Percentiles rank a stretch among this genome's conserved stretches.
phyloP scores from a whole-genome alignment of 1,284 basidiomycete species.

The Ceratobasidium sp. region DNA sequence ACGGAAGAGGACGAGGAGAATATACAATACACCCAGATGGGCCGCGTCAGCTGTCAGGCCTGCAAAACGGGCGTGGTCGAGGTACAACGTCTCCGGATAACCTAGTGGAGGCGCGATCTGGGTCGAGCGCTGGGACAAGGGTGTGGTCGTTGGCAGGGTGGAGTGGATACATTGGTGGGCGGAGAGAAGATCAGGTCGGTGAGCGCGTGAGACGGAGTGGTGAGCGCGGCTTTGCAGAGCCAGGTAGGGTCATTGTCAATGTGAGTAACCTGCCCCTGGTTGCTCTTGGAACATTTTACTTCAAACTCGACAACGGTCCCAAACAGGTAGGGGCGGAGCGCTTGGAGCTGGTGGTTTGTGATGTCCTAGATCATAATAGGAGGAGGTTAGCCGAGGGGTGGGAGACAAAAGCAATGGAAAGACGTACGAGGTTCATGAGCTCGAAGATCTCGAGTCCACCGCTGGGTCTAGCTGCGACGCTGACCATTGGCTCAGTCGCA shows the following conservation, averaged over 20 bases:
- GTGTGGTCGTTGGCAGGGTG: slow-evolving; percentile 55
- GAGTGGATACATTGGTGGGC: slow-evolving; percentile 55
- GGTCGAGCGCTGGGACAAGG: slow-evolving; percentile 54
- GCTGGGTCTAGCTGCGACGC: slow-evolving; percentile 65
- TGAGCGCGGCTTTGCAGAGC: slow-evolving; percentile 63
- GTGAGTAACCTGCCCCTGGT: too few species aligned
- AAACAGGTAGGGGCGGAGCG: slow-evolving; percentile 86
- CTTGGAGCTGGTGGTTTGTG: slow-evolving; percentile 93
- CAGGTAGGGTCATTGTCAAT: slow-evolving; percentile 73
- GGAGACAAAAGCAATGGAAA: slow-evolving; percentile 46
- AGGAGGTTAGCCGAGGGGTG: slow-evolving; percentile 16
- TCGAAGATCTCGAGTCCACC: slow-evolving; percentile 89
- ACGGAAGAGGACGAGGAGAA: slow-evolving; percentile 84
- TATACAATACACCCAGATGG: slow-evolving; percentile 81
- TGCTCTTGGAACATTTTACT: slow-evolving; percentile 79
- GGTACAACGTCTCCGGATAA: slow-evolving; percentile 86
- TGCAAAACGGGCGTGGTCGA: slow-evolving; percentile 81
- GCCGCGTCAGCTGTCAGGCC: slow-evolving; percentile 79
- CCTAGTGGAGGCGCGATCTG: slow-evolving; percentile 53
- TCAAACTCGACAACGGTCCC: slow-evolving; percentile 86
- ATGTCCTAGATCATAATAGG: too few species aligned
- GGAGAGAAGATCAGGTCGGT: slow-evolving; percentile 53
- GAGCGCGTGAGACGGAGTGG: slow-evolving; percentile 48
- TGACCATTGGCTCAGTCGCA: slow-evolving; percentile 86
- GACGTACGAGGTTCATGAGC: slow-evolving; percentile 91